Evolutionary conservation across 371 early-diverging fungal genomes (phyloP).

Genomic region (Chytridium lagenaria): DNA sequence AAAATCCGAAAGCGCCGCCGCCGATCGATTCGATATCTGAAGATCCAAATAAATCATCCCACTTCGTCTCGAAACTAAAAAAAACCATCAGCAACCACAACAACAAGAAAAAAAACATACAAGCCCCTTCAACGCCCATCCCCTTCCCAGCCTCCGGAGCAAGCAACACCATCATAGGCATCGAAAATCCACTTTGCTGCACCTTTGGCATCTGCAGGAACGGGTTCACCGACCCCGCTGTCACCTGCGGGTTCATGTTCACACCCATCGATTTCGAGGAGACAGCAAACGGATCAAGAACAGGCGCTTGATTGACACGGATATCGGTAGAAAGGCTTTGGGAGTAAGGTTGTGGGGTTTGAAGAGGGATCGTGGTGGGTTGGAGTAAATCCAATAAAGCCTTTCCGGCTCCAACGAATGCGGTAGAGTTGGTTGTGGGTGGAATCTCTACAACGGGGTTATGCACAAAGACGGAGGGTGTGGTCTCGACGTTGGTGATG

Average conservation of each 20-base stretch:
- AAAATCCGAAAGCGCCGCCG: conserved; percentile 46
- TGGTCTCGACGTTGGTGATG: conserved; percentile 1
- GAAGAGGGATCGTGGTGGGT: not conserved
- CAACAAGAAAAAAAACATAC: conserved; percentile 22
- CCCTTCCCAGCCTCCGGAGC: conserved; percentile 48
- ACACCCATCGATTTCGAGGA: not conserved
- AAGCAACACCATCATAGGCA: conserved; percentile 37
- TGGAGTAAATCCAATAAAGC: not conserved
- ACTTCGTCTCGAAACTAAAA: conserved; percentile 42
- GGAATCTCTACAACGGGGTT: not conserved
- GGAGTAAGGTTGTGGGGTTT: not conserved
- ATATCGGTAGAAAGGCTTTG: not conserved
- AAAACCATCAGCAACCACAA: conserved; percentile 10
- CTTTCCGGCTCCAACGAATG: conserved; percentile 11
- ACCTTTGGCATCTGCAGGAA: conserved; percentile 3
- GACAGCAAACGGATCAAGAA: conserved; percentile 14
- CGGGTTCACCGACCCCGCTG: conserved; percentile 12
- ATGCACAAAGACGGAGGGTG: not conserved
- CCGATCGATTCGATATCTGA: conserved; percentile 42
- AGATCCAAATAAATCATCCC: conserved; percentile 44
- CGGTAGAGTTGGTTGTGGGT: not conserved
- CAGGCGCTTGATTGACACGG: not conserved
- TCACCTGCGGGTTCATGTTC: not conserved
- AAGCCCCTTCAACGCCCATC: conserved; percentile 53
- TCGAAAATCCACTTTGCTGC: not conserved